Evolutionary conservation across 106 monocot species (phyloP), one percentile per base, ranked within the genome.

Genomic region (Alisma plantagoaquatica): DNA sequence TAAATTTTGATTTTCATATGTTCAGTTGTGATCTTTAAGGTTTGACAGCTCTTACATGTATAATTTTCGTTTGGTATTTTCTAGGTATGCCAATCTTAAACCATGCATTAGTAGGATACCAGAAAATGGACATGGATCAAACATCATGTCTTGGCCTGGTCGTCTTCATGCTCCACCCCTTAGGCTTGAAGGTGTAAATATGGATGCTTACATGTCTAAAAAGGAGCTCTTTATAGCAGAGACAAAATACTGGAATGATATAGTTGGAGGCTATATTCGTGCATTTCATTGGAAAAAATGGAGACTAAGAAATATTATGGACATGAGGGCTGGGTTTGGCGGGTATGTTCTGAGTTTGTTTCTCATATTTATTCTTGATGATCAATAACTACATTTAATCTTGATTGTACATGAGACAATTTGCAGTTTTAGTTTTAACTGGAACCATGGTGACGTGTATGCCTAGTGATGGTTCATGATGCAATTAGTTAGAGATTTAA

Each of bases 251-350:
- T 91, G 85, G 84, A 73, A 73, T 61, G 72, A 81, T 5, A 66
- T 72, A 24, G 65, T 85, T 59, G 72, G 58, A 54, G 60, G 71
- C 43, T 84, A 64, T 64, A 35, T 85, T 17, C 74, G 67, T 48
- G 57, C 72, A 31, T 91, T 78, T 48, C 73, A 44, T 22, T 84
- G 77, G 85, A 77, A 78, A 48, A 43, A 51, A 16, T 25, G 80
- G 81, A 69, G 70, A 10, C 30, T 91, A 31, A 73, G 81, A 18
- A 91, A 91, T 70, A 69, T 91, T 31, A 75, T 85, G 91, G 91
- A 85, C 56, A 85, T 91, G 91, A 76, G 81, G 32, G 91, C 91
- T 60, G 77, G 81, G 30, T 78, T 77, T 91, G 91, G 91, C 64
- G 91, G 84, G 84, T 91, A 77, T 33, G 42, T 26, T n/a, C n/a